These are phyloP conservation scores for Pyronema domesticum DNA, from an alignment of 495 filamentous ascomycete species.

Conservation along the genomic window DNA sequence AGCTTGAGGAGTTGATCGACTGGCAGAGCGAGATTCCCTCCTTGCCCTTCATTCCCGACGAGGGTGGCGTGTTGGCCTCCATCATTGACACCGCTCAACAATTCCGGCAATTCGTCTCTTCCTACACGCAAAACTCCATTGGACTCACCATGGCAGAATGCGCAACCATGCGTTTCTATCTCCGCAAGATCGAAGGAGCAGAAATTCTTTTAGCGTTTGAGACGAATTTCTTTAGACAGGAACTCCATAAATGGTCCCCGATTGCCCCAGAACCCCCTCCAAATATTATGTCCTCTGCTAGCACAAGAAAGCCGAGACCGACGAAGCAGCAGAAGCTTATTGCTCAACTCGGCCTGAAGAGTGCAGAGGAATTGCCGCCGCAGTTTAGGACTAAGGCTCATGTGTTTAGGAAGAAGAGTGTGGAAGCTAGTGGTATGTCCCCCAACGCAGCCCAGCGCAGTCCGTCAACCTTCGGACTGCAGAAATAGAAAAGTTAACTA, in stretches of 20 bases:
- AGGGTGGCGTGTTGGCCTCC: constrained; percentile 64
- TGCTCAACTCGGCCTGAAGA: constrained; percentile 63
- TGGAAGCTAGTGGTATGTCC: constrained; percentile 16
- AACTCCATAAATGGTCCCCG: constrained; percentile 89
- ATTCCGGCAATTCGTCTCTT: constrained; percentile 68
- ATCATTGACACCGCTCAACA: constrained; percentile 70
- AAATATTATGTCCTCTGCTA: constrained; percentile 64
- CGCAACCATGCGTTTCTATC: constrained; percentile 82
- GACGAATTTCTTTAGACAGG: constrained; percentile 92
- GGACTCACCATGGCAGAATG: constrained; percentile 63
- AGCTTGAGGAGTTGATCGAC: constrained; percentile 72
- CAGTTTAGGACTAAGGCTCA: constrained; percentile 59
- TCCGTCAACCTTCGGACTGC: constrained; percentile 16
- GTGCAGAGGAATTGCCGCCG: constrained; percentile 74
- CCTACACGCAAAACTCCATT: constrained; percentile 59
- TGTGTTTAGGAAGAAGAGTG: constrained; percentile 37
- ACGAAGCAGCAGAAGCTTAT: constrained; percentile 97
- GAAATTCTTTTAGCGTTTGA: constrained; percentile 84
- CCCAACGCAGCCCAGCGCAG: constrained; percentile 16
- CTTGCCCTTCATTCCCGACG: constrained; percentile 90
- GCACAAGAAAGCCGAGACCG: constrained; percentile 90
- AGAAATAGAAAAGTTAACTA: constrained; percentile 5
- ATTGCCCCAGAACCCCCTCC: constrained; percentile 76
- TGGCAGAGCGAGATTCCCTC: constrained; percentile 73
- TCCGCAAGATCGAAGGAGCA: constrained; percentile 95